These are phyloP conservation scores for Isoetes taiwanensis DNA, from an alignment of 75 land plant genomes.

Conservation along the genomic window DNA sequence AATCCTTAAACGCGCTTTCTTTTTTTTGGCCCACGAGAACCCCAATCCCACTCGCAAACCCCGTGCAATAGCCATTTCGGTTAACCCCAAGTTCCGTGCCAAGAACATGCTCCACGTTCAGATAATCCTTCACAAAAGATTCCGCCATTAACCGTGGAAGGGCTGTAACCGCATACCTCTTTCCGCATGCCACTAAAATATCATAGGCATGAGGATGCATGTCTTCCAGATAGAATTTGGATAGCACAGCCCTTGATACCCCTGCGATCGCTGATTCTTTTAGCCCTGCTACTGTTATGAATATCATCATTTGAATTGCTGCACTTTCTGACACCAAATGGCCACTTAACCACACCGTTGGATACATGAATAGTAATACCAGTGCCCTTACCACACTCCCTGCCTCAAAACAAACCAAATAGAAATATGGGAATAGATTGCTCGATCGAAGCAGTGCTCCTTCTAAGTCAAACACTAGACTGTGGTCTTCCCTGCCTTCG, in stretches of 20 bases:
- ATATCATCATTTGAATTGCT: neutral
- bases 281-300: neutral
- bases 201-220: slow-evolving; percentile 1
- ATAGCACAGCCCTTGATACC: neutral
- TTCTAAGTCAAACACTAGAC: neutral
- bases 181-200: slow-evolving; percentile 11
- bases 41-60: neutral
- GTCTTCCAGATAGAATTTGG: slow-evolving; percentile 3
- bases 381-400: neutral
- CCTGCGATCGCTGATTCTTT: neutral
- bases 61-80: slow-evolving; percentile 3
- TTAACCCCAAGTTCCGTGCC: slow-evolving; percentile 28
- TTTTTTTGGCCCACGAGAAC: neutral
- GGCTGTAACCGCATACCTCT: slow-evolving; percentile 21
- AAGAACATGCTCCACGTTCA: slow-evolving; percentile 33
- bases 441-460: neutral
- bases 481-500: neutral
- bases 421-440: neutral
- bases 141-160: slow-evolving; percentile 44
- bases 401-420: neutral
- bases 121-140: slow-evolving; percentile 32
- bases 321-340: neutral
- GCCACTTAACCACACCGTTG: neutral
- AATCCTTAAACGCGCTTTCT: no score
- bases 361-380: neutral